Evolutionary conservation across 805 yeast species (phyloP), one percentile per base, ranked within the genome.

Genomic region (Saturnispora besseyi): DNA sequence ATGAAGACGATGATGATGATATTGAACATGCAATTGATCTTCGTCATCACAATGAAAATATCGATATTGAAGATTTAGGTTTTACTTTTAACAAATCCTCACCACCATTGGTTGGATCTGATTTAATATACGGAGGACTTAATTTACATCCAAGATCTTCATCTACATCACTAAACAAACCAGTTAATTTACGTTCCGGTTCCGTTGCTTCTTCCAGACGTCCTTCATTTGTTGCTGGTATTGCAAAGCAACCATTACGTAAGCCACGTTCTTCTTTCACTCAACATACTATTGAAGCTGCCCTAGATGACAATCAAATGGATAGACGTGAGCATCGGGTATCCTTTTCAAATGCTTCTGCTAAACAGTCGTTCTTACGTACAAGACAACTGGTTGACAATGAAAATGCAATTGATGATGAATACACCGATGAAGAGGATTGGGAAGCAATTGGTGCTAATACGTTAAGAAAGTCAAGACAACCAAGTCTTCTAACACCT

Each of bases 371-470:
- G 3, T 73, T 72, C 42, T 55, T 73, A 33, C 57, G 72, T 34
- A 62, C 69, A 13, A 47, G 51, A 4, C 62, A 60, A 18, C 4
- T 29, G 12, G n/a, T 24, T 45, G 43, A 50, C 28, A 55, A 63
- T 43, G 56, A 59, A 26, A 60, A 65, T 47, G 62, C 54, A 30
- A 58, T 60, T 31, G 55, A 54, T 28, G 48, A 51, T 38, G 50
- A 47, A 15, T 58, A 52, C 47, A 91, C 99, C 0, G 99, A 91
- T 65, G 98, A 91, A 62, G 99, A 91, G 66, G 98, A 91, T 66
- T 91, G 99, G 99, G 85, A 82, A 54, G 69, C 88, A 0, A 83
- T 90, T 48, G 97, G 97, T 1, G 89, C 96, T 0, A 82, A 77
- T 36, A 70, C 78, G 41, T 69, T 88, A 30, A 55, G 63, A 38